Conservation (phyloP, 1,284 basidiomycete genomes). For the Puccinia novopanici region DNA sequence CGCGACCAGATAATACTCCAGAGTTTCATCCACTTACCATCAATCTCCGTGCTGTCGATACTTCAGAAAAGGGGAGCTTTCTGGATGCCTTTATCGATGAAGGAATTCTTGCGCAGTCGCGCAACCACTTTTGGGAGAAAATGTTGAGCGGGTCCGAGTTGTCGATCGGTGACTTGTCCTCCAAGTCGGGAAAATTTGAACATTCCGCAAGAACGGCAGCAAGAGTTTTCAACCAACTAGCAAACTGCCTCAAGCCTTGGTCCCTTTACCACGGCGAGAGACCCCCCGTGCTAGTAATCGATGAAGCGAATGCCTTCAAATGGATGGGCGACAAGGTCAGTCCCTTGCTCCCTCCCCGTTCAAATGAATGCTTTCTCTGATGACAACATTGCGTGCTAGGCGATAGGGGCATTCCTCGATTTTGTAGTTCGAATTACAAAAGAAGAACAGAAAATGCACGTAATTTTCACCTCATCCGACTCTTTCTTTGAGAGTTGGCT, state of each 20-base stretch:
- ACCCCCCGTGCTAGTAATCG: too few relatives aligned
- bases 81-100: background rate
- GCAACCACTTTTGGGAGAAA: too few relatives aligned
- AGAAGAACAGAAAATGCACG: slow-evolving; percentile 8
- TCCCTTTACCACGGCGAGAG: too few relatives aligned
- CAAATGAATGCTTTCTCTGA: background rate
- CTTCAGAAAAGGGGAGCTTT: background rate
- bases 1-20: background rate
- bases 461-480: background rate
- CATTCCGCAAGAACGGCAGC: too few relatives aligned
- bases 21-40: slow-evolving; percentile 8
- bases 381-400: background rate
- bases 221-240: too few relatives aligned
- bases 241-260: too few relatives aligned
- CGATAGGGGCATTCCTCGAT: background rate
- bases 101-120: too few relatives aligned
- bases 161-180: background rate
- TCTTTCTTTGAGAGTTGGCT: too few relatives aligned
- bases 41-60: background rate
- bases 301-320: too few relatives aligned
- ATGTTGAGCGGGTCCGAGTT: background rate
- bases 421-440: background rate
- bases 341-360: background rate
- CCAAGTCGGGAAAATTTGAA: too few relatives aligned
- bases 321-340: too few relatives aligned